Evolutionary conservation across 108 stramenopile genomes (phyloP).

Genomic region (Discostella stelligeroides): DNA sequence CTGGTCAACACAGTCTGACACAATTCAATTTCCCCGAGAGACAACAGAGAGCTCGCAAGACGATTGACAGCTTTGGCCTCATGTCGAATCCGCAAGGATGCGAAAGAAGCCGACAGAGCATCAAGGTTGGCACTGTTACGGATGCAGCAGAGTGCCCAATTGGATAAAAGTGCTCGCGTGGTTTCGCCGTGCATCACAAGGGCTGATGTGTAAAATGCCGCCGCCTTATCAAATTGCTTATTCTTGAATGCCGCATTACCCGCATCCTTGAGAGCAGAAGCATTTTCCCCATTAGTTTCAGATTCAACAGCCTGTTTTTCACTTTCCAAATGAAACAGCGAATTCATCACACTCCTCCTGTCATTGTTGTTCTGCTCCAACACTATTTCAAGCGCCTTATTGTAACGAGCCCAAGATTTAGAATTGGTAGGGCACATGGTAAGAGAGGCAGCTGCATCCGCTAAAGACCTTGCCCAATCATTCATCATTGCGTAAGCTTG

Average conservation of each 20-base stretch:
- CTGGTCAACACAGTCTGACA: neutral
- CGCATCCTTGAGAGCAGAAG: neutral
- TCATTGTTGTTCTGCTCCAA: too few species aligned
- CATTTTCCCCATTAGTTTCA: neutral
- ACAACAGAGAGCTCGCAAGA: neutral
- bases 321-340: neutral
- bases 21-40: neutral
- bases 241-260: neutral
- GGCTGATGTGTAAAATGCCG: neutral
- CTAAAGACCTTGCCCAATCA: neutral
- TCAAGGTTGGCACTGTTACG: neutral
- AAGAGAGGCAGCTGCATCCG: slow-evolving; percentile 17
- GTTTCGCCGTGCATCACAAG: neutral
- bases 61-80: neutral
- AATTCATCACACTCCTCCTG: neutral
- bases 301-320: neutral
- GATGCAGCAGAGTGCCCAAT: neutral
- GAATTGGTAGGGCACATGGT: neutral
- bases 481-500: slow-evolving; percentile 8
- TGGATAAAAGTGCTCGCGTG: neutral
- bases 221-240: neutral
- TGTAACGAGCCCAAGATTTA: slow-evolving; percentile 9
- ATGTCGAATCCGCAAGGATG: neutral
- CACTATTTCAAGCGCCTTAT: neutral
- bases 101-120: neutral